Conservation (phyloP, 352 stramenopile species). For the Globisporangium radiosum region DNA sequence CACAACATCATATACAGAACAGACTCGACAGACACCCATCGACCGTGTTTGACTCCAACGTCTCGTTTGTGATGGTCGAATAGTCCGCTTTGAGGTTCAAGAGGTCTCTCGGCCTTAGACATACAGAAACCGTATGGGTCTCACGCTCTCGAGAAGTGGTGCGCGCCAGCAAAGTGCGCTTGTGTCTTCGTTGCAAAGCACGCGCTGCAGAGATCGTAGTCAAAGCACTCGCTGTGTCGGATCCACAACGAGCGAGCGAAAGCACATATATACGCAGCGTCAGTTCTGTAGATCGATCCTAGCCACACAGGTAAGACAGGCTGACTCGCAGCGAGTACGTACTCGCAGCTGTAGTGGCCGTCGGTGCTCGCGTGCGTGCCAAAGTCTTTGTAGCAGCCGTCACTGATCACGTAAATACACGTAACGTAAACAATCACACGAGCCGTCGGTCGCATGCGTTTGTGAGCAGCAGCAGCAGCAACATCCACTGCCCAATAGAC, state of each 20-base stretch:
- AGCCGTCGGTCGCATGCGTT: not conserved
- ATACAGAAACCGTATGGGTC: not conserved
- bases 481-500: too few relatives aligned
- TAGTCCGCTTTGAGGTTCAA: too few relatives aligned
- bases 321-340: conserved; percentile 1
- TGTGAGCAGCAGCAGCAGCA: not conserved
- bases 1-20: too few relatives aligned
- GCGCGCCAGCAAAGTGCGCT: conserved; percentile 6
- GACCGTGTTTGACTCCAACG: too few relatives aligned
- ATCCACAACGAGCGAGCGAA: not conserved
- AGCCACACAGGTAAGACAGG: too few relatives aligned
- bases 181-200: conserved; percentile 11
- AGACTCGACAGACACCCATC: too few relatives aligned
- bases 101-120: too few relatives aligned
- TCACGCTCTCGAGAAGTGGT: conserved; percentile 11
- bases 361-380: not conserved
- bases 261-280: conserved; percentile 1
- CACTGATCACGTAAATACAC: not conserved
- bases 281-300: not conserved
- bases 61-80: too few relatives aligned
- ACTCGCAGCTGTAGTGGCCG: conserved; percentile 16
- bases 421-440: too few relatives aligned
- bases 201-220: conserved; percentile 22
- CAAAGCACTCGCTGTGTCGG: conserved; percentile 24
- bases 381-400: conserved; percentile 7